Base-by-base conservation (phyloP, 495 filamentous ascomycete species). In the Cercophora newfieldiana region DNA sequence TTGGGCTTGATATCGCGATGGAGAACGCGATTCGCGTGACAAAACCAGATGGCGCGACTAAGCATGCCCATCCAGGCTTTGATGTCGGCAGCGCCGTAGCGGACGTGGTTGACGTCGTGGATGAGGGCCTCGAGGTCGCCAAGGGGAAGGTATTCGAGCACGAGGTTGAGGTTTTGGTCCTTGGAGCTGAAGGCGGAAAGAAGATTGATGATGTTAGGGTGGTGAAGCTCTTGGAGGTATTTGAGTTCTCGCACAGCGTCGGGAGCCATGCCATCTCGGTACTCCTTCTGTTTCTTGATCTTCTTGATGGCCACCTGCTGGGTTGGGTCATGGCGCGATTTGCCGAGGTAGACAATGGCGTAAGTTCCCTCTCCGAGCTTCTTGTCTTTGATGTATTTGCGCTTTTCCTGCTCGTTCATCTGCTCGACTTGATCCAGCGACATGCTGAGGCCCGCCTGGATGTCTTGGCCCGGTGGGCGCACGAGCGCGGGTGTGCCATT, bases 1-100 rank as follows among this genome's bases (percentile, higher is more conserved):
- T 98, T 98, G 31, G 95, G 94, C 76, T 99, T 99, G 82, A 99
- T 98, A 81, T 99, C 96, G 67, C 95, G 91, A 79, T 99, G 96
- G 50, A 99, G 81, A 2, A 99, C 86, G 68, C 89, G 93, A 75
- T 95, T 96, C 75, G 91, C 91, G 77, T 99, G 96, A 79, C 96
- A 98, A 81, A 94, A 98, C 90, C 91, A 96, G 21, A 97, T 89
- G 12, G 92, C 96, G 58, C 94, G 86, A n/a, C 84, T 82, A 14
- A 97, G 86, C 96, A 97, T 97, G 33, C 90, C 92, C 89, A 97
- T 96, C 96, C 96, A 99, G 25, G 94, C 90, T 73, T 99, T 99
- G 72, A 99, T 90, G 75, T 99, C 94, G 12, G 91, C 91, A 24
- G 86, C 75, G 68, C 81, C 80, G 70, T 83, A 83, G 44, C 86